A percentile compares a stretch with the other conserved stretches of the same genome.
Conservation (phyloP, 73 alveolate genomes). For the Tetrahymena elliotti region DNA sequence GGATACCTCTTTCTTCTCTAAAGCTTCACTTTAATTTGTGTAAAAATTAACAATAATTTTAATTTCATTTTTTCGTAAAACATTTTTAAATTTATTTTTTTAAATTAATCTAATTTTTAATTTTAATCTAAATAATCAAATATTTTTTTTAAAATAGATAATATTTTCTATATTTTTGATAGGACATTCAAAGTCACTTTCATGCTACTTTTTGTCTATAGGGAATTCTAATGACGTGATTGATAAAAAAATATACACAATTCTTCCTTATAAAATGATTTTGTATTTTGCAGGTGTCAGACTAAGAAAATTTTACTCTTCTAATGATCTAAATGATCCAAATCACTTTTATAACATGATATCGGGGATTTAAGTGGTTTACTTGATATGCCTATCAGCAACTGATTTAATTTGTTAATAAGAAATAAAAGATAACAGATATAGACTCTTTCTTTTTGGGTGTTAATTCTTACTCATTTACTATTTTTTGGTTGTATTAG, state of each 20-base stretch:
- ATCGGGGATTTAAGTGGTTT: background rate
- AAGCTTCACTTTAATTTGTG: background rate
- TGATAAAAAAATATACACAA: background rate
- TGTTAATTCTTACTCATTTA: background rate
- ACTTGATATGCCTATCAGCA: background rate
- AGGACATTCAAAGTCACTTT: background rate
- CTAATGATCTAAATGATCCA: background rate
- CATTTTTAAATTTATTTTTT: background rate
- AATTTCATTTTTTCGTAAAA: too few species aligned
- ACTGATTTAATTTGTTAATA: background rate
- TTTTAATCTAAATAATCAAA: too few species aligned
- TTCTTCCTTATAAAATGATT: background rate
- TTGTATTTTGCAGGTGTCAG: background rate
- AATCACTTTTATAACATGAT: background rate
- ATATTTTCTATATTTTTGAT: background rate
- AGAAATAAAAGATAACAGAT: background rate
- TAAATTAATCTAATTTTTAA: background rate
- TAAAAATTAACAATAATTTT: background rate
- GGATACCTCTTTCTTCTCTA: background rate
- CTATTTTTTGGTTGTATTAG: background rate
- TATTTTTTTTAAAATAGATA: too few species aligned
- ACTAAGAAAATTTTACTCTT: background rate
- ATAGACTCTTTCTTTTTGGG: background rate
- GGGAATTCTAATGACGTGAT: background rate
- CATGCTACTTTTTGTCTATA: background rate